A percentile compares a stretch with the other conserved stretches of the same genome.
Evolutionary conservation across 148 eudicot genomes (phyloP).

Genomic region (Cornus kousa): DNA sequence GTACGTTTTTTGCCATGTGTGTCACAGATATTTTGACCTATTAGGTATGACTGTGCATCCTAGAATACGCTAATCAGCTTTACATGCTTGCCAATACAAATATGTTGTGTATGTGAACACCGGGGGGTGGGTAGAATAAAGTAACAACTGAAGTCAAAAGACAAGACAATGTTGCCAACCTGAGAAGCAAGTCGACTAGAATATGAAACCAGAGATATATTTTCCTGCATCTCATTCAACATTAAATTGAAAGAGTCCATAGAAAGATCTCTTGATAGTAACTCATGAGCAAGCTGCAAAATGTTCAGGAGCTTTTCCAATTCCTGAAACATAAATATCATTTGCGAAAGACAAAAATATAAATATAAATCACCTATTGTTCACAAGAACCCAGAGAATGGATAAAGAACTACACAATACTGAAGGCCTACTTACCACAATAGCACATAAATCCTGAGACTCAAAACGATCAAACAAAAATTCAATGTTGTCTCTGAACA

Average conservation of each 20-base stretch:
- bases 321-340: constrained; percentile 53
- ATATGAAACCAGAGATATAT: constrained; percentile 92
- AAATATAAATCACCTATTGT: constrained; percentile 1
- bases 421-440: constrained; percentile 55
- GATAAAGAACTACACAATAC: background rate
- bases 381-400: constrained; percentile 9
- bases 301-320: constrained; percentile 80
- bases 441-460: constrained; percentile 92
- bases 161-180: constrained; percentile 33
- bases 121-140: background rate
- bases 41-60: too few relatives aligned
- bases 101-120: too few relatives aligned
- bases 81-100: too few relatives aligned
- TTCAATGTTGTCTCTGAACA: constrained; percentile 88
- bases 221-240: constrained; percentile 95
- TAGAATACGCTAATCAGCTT: too few relatives aligned
- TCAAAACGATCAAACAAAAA: constrained; percentile 91
- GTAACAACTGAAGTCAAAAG: background rate
- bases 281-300: constrained; percentile 76
- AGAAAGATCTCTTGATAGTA: constrained; percentile 69
- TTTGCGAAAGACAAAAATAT: background rate
- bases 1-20: too few relatives aligned
- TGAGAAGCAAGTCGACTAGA: constrained; percentile 96
- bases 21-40: too few relatives aligned
- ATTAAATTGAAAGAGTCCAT: constrained; percentile 78